These are phyloP conservation scores for Amanita fuliginea DNA, from an alignment of 768 basidiomycete species.

Conservation along the genomic window DNA sequence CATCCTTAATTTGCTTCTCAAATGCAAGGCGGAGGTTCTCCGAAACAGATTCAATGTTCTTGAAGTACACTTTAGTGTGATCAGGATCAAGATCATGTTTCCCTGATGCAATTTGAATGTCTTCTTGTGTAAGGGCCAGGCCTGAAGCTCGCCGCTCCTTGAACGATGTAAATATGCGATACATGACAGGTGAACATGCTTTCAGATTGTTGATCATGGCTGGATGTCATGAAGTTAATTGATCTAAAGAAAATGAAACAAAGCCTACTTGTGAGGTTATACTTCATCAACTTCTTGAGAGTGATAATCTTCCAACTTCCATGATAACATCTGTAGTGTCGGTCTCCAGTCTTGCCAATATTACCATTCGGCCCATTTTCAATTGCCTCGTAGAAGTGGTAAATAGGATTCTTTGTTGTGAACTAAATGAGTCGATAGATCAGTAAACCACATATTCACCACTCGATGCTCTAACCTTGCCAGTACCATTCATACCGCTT, in stretches of 20 bases:
- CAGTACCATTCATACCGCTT: too few species aligned
- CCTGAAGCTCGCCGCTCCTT: not conserved
- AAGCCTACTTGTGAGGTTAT: not conserved
- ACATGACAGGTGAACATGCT: not conserved
- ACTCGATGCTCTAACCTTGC: too few species aligned
- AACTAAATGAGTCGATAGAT: too few species aligned
- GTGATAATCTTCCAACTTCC: not conserved
- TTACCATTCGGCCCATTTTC: not conserved
- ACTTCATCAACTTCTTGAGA: not conserved
- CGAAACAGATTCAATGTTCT: not conserved
- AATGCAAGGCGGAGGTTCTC: not conserved
- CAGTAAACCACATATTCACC: too few species aligned
- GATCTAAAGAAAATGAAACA: not conserved
- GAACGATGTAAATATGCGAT: not conserved
- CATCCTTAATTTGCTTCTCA: not conserved
- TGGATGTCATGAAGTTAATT: not conserved
- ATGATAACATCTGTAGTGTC: not conserved
- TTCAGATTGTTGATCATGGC: not conserved
- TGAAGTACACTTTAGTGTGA: not conserved
- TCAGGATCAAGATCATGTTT: not conserved
- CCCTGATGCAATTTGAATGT: not conserved
- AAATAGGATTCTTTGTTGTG: slow-evolving; percentile 1
- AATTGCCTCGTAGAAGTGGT: not conserved
- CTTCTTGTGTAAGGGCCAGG: not conserved
- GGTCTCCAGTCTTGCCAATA: not conserved